Evolutionary conservation across 2,329 filamentous ascomycete species (phyloP).

Genomic region (Alternaria sp.): DNA sequence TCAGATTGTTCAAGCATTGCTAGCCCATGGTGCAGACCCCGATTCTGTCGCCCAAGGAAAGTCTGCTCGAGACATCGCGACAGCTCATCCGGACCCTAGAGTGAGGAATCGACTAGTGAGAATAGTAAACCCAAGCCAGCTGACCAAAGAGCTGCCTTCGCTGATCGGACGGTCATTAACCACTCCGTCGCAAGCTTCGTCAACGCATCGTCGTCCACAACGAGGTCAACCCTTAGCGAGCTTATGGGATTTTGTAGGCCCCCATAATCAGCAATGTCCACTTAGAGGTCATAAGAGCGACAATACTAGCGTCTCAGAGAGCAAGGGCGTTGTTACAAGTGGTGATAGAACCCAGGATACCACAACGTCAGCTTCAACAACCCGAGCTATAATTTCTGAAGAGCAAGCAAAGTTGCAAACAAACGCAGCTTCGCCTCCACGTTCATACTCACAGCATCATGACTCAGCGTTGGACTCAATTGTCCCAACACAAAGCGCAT

Average conservation of each 20-base stretch:
- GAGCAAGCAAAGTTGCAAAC: neutral
- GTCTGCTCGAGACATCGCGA: neutral
- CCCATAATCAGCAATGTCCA: neutral
- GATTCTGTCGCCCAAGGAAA: neutral
- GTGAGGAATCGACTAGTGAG: neutral
- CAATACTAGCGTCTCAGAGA: neutral
- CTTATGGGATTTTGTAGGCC: neutral
- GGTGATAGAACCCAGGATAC: neutral
- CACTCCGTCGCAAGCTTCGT: neutral
- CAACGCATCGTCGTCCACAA: neutral
- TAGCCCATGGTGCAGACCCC: neutral
- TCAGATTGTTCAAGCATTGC: neutral
- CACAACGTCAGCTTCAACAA: neutral
- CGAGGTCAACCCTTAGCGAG: neutral
- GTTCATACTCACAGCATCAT: neutral
- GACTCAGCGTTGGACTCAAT: neutral
- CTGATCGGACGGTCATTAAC: neutral
- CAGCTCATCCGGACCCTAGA: neutral
- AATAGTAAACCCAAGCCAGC: neutral
- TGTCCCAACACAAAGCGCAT: neutral
- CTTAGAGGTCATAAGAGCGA: neutral
- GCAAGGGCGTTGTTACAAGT: neutral
- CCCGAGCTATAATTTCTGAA: neutral
- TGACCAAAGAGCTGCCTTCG: neutral
- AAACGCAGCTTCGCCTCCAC: neutral